Conservation (phyloP, 1,284 basidiomycete species). For the Hypsizygus ulmarius region DNA sequence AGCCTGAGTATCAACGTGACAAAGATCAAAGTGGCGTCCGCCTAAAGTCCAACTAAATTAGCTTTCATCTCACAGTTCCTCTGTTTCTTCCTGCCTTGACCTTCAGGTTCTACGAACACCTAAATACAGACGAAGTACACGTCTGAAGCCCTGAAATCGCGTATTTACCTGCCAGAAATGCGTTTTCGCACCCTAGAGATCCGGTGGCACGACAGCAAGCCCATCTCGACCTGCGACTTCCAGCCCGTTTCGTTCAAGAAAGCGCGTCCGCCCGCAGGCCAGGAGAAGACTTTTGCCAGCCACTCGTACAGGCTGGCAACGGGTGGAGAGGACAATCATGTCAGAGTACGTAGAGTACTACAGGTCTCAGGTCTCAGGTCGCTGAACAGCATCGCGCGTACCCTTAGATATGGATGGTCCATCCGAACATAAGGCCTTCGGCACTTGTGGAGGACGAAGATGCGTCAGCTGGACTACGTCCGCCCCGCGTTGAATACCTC, state of each 20-base stretch:
- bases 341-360: constrained; percentile 65
- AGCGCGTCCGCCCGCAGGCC: constrained; percentile 57
- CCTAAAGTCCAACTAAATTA: constrained; percentile 8
- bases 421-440: constrained; percentile 81
- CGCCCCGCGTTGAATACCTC: constrained; percentile 94
- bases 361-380: constrained; percentile 6
- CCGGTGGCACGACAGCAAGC: constrained; percentile 93
- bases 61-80: constrained; percentile 6
- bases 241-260: constrained; percentile 78
- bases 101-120: neutral
- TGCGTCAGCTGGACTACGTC: constrained; percentile 50
- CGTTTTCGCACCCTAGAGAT: constrained; percentile 85
- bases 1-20: constrained; percentile 6
- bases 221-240: constrained; percentile 93
- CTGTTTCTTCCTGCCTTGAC: neutral
- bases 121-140: constrained; percentile 14
- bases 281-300: constrained; percentile 54
- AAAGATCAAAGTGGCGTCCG: constrained; percentile 14
- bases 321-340: constrained; percentile 95
- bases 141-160: constrained; percentile 15
- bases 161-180: constrained; percentile 41
- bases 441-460: constrained; percentile 53
- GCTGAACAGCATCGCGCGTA: neutral
- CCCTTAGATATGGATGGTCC: constrained; percentile 86
- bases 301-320: constrained; percentile 90